Percentiles rank a stretch among this genome's conserved stretches.
phyloP scores from a whole-genome alignment of 148 eudicot genomes.

The Diospyros kaki region DNA sequence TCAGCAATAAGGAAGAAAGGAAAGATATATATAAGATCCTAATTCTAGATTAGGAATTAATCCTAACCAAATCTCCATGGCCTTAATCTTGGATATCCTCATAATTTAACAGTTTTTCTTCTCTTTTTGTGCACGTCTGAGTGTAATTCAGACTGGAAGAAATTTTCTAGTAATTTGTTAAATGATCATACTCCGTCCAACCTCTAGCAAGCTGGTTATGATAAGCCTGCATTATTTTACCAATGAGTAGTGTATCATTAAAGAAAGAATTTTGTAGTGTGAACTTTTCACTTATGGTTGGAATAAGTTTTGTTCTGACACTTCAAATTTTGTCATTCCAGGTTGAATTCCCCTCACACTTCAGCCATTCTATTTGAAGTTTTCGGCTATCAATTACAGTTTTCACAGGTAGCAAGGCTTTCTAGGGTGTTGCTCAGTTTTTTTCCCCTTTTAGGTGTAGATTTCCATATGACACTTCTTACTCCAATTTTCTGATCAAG shows the following conservation, averaged over 20 bases:
- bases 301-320: not conserved
- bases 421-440: not conserved
- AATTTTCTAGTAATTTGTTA: not conserved
- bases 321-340: slow-evolving; percentile 17
- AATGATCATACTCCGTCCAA: not conserved
- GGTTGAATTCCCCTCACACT: slow-evolving; percentile 80
- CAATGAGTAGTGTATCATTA: not conserved
- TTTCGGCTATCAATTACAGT: slow-evolving; percentile 72
- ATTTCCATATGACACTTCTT: not conserved
- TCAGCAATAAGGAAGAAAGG: too few relatives aligned
- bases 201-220: not conserved
- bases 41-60: too few relatives aligned
- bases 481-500: not conserved
- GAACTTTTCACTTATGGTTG: not conserved
- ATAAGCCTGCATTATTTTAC: not conserved
- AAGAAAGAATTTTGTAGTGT: slow-evolving; percentile 1
- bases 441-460: not conserved
- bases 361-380: slow-evolving; percentile 65
- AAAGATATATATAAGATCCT: too few relatives aligned
- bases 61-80: too few relatives aligned
- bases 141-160: not conserved
- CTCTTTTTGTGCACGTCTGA: too few relatives aligned
- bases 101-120: too few relatives aligned
- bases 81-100: too few relatives aligned
- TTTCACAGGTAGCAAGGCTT: slow-evolving; percentile 62